A percentile compares a stretch with the other conserved stretches of the same genome.
Evolutionary conservation across 164 flowering plant species (phyloP).

Genomic region (Berberis thunbergii): DNA sequence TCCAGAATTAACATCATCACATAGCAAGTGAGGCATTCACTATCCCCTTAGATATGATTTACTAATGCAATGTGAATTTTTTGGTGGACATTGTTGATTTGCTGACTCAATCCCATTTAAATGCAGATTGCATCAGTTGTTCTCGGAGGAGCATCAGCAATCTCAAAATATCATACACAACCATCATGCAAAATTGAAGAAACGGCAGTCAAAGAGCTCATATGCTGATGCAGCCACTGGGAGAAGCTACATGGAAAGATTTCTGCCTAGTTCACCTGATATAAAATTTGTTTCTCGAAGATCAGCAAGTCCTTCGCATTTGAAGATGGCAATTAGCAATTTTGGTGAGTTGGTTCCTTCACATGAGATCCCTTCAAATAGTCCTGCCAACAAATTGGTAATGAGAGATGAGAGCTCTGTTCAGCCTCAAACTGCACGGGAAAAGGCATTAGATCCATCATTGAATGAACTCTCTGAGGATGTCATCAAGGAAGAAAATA

Average conservation of each 20-base stretch:
- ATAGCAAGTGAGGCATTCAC: too few species aligned
- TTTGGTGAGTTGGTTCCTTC: too few species aligned
- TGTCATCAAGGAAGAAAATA: constrained; percentile 9
- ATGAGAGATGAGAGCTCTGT: constrained; percentile 18
- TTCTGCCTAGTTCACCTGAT: too few species aligned
- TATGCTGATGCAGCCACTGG: constrained; percentile 37
- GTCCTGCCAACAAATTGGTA: constrained; percentile 24
- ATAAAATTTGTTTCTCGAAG: too few species aligned
- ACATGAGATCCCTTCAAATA: too few species aligned
- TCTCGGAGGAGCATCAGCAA: constrained; percentile 58
- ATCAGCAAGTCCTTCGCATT: too few species aligned
- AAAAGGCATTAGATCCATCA: constrained; percentile 15
- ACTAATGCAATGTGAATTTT: too few species aligned
- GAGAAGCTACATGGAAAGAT: constrained; percentile 75
- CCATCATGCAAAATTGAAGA: constrained; percentile 63
- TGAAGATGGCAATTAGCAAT: too few species aligned
- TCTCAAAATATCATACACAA: constrained; percentile 38
- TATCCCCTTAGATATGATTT: too few species aligned
- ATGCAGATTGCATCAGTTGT: constrained; percentile 66
- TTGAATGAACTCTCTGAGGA: constrained; percentile 20
- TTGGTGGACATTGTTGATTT: constrained; percentile 6
- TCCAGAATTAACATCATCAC: too few species aligned
- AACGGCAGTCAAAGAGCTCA: constrained; percentile 45
- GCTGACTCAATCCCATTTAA: constrained; percentile 8
- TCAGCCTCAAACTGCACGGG: constrained; percentile 29